Evolutionary conservation across 768 basidiomycete genomes (phyloP).

Genomic region (Neoboletus subvelutipes): DNA sequence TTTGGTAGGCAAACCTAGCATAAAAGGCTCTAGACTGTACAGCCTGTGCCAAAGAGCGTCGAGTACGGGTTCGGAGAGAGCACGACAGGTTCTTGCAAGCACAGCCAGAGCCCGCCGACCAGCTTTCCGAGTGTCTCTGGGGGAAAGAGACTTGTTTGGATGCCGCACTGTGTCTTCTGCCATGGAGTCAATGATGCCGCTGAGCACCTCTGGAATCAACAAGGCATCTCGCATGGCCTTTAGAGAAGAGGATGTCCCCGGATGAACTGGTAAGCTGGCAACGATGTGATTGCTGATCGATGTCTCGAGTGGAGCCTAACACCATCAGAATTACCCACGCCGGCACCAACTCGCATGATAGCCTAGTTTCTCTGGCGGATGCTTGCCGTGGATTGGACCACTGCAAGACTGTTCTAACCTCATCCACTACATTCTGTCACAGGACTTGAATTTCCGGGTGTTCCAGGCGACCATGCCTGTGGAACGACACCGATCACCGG

Average conservation of each 20-base stretch:
- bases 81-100: slow-evolving; percentile 16
- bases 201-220: slow-evolving; percentile 3
- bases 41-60: slow-evolving; percentile 16
- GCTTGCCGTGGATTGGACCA: no score
- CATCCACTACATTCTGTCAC: not conserved
- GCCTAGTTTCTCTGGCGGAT: not conserved
- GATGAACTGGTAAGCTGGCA: no score
- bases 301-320: no score
- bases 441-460: not conserved
- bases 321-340: no score
- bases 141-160: not conserved
- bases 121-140: not conserved
- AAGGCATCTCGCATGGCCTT: slow-evolving; percentile 1
- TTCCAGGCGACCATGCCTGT: not conserved
- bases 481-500: slow-evolving; percentile 6
- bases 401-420: not conserved
- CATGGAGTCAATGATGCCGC: not conserved
- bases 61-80: slow-evolving; percentile 16
- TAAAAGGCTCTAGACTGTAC: slow-evolving; percentile 6
- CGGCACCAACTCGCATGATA: not conserved
- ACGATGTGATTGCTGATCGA: not conserved
- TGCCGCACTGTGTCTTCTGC: not conserved
- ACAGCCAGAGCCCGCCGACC: slow-evolving; percentile 1
- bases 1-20: slow-evolving; percentile 4
- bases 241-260: not conserved